These are phyloP conservation scores for Chloroidium sp. DNA, from an alignment of 163 green algal species.

Conservation along the genomic window DNA sequence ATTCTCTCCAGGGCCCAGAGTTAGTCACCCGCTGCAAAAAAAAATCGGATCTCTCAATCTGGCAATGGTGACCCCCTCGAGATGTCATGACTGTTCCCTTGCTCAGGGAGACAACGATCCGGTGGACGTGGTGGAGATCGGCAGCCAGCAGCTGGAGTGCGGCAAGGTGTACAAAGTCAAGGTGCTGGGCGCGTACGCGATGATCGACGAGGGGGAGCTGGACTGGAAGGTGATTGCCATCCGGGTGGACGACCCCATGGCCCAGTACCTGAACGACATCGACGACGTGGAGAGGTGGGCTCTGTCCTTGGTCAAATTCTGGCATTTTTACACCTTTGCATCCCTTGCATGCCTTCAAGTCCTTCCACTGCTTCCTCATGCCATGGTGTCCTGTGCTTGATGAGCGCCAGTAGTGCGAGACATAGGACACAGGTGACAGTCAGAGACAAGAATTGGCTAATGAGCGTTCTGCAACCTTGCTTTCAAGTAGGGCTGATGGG, in stretches of 20 bases:
- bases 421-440: too few species aligned
- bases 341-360: background rate
- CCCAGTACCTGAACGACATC: constrained; percentile 84
- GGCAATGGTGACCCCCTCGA: too few species aligned
- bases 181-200: constrained; percentile 77
- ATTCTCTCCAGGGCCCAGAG: too few species aligned
- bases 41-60: too few species aligned
- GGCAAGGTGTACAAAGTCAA: constrained; percentile 80
- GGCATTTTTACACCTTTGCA: background rate
- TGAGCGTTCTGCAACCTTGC: too few species aligned
- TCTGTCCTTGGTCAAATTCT: background rate
- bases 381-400: too few species aligned
- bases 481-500: too few species aligned
- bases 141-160: constrained; percentile 41
- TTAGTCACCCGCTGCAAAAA: too few species aligned
- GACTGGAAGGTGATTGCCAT: constrained; percentile 98
- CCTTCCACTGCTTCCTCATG: too few species aligned
- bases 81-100: background rate
- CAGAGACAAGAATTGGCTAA: too few species aligned
- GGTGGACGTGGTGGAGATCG: constrained; percentile 99
- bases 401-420: too few species aligned
- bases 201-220: constrained; percentile 96
- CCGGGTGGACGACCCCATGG: constrained; percentile 83
- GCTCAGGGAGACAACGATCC: constrained; percentile 96
- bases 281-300: constrained; percentile 89